Evolutionary conservation across 2,329 filamentous ascomycete species (phyloP).

Genomic region (Sphaerulina musiva): DNA sequence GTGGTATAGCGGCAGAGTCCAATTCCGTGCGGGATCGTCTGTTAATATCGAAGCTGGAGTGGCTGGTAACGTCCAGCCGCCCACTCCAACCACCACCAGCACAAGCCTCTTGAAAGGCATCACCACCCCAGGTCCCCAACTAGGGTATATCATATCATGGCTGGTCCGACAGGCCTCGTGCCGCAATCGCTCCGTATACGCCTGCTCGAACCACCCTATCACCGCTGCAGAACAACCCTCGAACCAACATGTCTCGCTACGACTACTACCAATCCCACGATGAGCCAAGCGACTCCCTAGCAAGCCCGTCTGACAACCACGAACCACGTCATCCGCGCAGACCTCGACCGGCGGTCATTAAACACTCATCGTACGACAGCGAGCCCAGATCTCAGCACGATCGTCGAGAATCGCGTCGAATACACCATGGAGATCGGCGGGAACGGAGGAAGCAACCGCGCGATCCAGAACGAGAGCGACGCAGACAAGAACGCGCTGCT

Average conservation of each 20-base stretch:
- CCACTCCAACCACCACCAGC: neutral
- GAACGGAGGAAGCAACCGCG: neutral
- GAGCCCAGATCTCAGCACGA: neutral
- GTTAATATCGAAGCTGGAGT: neutral
- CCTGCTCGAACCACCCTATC: neutral
- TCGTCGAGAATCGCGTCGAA: neutral
- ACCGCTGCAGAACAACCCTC: neutral
- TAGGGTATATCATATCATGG: neutral
- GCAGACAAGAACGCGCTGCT: constrained; percentile 1
- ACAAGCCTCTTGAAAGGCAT: neutral
- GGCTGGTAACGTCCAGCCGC: neutral
- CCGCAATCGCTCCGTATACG: neutral
- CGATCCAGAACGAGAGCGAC: constrained; percentile 6
- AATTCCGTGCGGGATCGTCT: neutral
- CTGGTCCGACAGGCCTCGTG: neutral
- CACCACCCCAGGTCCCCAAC: neutral
- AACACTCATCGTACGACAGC: neutral
- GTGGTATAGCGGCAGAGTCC: neutral
- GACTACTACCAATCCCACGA: neutral
- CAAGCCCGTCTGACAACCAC: neutral
- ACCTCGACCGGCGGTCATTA: neutral
- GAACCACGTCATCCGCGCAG: neutral
- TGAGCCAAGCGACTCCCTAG: neutral
- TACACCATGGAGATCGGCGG: neutral
- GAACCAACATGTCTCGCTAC: neutral